Conservation (phyloP, 768 basidiomycete species). For the Leccinum aurantiacum region DNA sequence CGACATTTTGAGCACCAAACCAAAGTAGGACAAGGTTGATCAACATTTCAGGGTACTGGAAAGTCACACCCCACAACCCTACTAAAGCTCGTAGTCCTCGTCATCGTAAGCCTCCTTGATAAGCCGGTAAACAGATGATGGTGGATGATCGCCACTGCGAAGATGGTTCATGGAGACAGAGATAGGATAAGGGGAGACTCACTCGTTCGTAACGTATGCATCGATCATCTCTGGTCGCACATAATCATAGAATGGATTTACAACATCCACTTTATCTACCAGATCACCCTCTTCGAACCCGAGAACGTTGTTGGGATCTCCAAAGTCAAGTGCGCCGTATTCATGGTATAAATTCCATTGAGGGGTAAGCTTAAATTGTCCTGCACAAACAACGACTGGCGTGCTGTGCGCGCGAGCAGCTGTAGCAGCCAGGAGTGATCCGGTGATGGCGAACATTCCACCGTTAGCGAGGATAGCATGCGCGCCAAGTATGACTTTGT, state of each 20-base stretch:
- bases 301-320: constrained; percentile 61
- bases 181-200: constrained; percentile 37
- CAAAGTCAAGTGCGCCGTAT: constrained; percentile 81
- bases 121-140: constrained; percentile 88
- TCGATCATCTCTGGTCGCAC: constrained; percentile 90
- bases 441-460: constrained; percentile 88
- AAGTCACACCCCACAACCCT: neutral
- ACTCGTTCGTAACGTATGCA: constrained; percentile 97
- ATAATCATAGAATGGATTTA: constrained; percentile 97
- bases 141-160: constrained; percentile 89
- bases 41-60: neutral
- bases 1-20: constrained; percentile 73
- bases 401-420: constrained; percentile 89
- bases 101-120: constrained; percentile 96
- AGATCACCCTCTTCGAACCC: constrained; percentile 78
- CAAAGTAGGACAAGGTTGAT: constrained; percentile 17
- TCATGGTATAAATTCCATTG: constrained; percentile 87
- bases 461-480: constrained; percentile 98
- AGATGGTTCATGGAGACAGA: constrained; percentile 8
- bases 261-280: constrained; percentile 85
- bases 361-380: constrained; percentile 95
- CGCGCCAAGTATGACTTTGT: constrained; percentile 93
- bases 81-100: constrained; percentile 76
- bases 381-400: constrained; percentile 90
- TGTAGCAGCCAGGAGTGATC: constrained; percentile 79